Base-by-base conservation (phyloP, 2,329 filamentous ascomycete species). In the Botrytis tulipae region DNA sequence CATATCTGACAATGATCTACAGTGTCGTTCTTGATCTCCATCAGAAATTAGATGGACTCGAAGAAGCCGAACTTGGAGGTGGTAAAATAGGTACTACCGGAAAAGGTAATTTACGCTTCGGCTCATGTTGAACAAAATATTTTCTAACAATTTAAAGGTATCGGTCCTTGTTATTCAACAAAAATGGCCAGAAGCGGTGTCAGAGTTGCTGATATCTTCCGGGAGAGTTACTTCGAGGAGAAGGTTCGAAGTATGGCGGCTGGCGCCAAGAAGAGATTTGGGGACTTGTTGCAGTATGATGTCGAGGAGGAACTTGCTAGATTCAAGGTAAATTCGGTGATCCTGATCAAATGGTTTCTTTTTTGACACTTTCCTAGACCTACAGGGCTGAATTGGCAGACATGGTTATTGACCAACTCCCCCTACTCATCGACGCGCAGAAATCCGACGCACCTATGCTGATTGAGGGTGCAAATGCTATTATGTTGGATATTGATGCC, bases 181-280 rank as follows among this genome's bases (percentile, higher is more conserved):
- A 91, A 91, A 82, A 88, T 88, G 76, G 84, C 89, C 57, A 85
- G 92, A 78, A 92, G 85, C 77, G 92, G 92, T 66, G 86, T 95
- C 74, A 87, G 87, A 77, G 84, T 93, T 71, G 85, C 85, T 74
- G 91, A 94, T 73, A 85, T 94, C 75, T 93, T 93, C 80, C 84
- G 92, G 80, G 86, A 89, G 80, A 84, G 87, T 59, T 80, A 86
- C 12, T 93, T 94, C 77, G 91, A 93, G 82, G 80, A 82, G 59
- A 92, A 92, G 82, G 83, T 94, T 61, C 86, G 90, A 59, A 83
- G 84, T 37, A 83, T 94, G 66, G 90, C 87, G 14, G 77, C 82
- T 9, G 89, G 88, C n/a, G 92, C 87, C 83, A 86, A 89, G 84
- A 90, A 91, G 83, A 85, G 91, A 70, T 94, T 89, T 78, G 91